Conservation (phyloP, 192 early-diverging fungal species). For the Coemansia sp. region DNA sequence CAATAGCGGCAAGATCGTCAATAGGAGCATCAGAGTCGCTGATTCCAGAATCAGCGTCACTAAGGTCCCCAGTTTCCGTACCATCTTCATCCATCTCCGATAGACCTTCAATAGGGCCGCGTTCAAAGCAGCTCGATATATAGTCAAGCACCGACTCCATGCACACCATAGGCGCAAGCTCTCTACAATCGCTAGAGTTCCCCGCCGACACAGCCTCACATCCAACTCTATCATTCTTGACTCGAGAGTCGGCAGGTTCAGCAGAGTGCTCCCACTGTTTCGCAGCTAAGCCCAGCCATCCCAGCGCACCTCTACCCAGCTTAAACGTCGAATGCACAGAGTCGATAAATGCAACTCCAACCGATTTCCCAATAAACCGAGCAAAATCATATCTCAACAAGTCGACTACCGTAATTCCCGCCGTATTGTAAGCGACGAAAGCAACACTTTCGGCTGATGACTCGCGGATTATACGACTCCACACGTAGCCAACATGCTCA, state of each 20-base stretch:
- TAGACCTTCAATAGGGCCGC: background rate
- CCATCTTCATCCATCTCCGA: background rate
- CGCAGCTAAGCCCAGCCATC: slow-evolving; percentile 20
- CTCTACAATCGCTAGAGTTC: slow-evolving; percentile 25
- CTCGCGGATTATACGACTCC: slow-evolving; percentile 30
- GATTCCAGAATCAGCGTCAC: background rate
- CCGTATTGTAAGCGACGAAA: slow-evolving; percentile 36
- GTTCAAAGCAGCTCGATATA: slow-evolving; percentile 22
- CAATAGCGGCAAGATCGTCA: background rate
- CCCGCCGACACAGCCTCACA: slow-evolving; percentile 23
- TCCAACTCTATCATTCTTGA: slow-evolving; percentile 9
- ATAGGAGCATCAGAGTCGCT: background rate
- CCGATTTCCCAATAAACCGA: slow-evolving; percentile 22
- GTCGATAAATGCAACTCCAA: slow-evolving; percentile 42
- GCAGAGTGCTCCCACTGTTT: slow-evolving; percentile 28
- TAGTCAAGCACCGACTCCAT: slow-evolving; percentile 28
- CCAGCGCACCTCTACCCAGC: slow-evolving; percentile 6
- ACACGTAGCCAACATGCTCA: slow-evolving; percentile 50
- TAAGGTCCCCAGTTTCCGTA: background rate
- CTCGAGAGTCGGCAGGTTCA: background rate
- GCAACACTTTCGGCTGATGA: slow-evolving; percentile 12
- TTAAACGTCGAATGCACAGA: slow-evolving; percentile 30
- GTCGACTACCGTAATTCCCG: slow-evolving; percentile 29
- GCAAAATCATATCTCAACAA: slow-evolving; percentile 37
- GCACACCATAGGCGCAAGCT: slow-evolving; percentile 35